phyloP scores from a whole-genome alignment of 768 basidiomycete species.

The Naganishia friedmannii region DNA sequence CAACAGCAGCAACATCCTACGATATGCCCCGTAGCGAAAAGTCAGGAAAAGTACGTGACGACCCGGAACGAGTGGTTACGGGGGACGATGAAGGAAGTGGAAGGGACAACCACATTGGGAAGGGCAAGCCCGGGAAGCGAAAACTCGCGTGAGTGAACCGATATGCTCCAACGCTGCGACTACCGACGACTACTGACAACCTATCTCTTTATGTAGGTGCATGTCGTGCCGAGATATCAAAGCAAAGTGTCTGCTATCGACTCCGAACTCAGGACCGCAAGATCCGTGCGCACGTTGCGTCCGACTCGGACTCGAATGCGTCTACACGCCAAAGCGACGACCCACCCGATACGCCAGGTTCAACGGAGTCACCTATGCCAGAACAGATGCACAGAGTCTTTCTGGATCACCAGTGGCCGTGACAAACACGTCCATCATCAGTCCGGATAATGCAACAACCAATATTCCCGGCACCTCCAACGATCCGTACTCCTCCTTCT shows the following conservation, averaged over 20 bases:
- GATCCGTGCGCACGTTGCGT: slow-evolving; percentile 30
- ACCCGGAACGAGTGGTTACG: background rate
- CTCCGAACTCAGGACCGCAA: slow-evolving; percentile 22
- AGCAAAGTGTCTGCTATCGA: slow-evolving; percentile 23
- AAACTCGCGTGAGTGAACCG: slow-evolving; percentile 17
- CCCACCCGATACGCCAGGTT: slow-evolving; percentile 15
- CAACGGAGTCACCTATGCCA: background rate
- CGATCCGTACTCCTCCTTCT: background rate
- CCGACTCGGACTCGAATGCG: slow-evolving; percentile 21
- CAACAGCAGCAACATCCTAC: no score
- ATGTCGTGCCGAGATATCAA: slow-evolving; percentile 19
- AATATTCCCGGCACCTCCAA: background rate
- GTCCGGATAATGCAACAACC: background rate
- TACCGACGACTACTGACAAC: background rate
- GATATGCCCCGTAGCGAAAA: no score
- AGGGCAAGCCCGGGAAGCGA: slow-evolving; percentile 3
- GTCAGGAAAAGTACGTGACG: background rate
- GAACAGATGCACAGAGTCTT: background rate
- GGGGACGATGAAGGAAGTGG: background rate
- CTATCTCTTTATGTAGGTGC: background rate
- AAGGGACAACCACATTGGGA: background rate
- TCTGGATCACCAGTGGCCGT: background rate
- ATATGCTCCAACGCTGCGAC: no score
- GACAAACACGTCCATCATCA: background rate
- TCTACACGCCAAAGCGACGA: slow-evolving; percentile 29